Evolutionary conservation across 2,329 filamentous ascomycete species (phyloP).

Genomic region (Zalaria sp.): DNA sequence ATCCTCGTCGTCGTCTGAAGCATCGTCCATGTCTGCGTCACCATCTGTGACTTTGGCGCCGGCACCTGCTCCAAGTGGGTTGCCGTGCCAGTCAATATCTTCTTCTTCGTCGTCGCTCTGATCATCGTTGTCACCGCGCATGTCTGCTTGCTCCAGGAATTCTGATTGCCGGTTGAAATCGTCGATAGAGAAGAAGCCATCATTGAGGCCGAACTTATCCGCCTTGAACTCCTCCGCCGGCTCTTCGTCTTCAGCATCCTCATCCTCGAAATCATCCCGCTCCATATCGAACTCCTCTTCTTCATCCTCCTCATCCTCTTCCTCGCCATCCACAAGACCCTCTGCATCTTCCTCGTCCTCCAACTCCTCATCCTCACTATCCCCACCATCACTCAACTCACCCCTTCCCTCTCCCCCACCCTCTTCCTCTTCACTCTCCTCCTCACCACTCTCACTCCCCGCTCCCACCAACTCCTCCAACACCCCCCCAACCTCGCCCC

Average conservation of each 20-base stretch:
- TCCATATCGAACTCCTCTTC: constrained; percentile 14
- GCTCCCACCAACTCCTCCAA: constrained; percentile 20
- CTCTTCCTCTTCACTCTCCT: constrained; percentile 18
- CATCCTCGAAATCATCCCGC: constrained; percentile 20
- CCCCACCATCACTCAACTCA: constrained; percentile 19
- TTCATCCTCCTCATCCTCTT: constrained; percentile 19
- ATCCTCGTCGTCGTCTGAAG: constrained; percentile 56
- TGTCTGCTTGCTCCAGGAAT: constrained; percentile 75
- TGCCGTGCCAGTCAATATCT: constrained; percentile 72
- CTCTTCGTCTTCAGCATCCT: constrained; percentile 36
- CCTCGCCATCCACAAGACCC: constrained; percentile 14
- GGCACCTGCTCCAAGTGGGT: constrained; percentile 44
- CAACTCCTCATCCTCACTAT: constrained; percentile 25
- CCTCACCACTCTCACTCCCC: constrained; percentile 10
- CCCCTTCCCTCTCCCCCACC: constrained; percentile 19
- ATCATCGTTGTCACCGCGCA: constrained; percentile 60
- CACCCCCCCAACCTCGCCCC: constrained; percentile 37
- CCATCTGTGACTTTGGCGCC: constrained; percentile 16
- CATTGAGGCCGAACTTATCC: constrained; percentile 78
- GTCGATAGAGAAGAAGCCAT: constrained; percentile 96
- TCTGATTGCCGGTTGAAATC: constrained; percentile 93
- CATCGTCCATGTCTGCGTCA: constrained; percentile 27
- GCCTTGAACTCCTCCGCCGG: constrained; percentile 44
- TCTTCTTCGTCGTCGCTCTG: constrained; percentile 49
- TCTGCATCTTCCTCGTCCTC: constrained; percentile 20